These are phyloP conservation scores for Beauveria varroae DNA, from an alignment of 2,329 filamentous ascomycete species.

Conservation along the genomic window DNA sequence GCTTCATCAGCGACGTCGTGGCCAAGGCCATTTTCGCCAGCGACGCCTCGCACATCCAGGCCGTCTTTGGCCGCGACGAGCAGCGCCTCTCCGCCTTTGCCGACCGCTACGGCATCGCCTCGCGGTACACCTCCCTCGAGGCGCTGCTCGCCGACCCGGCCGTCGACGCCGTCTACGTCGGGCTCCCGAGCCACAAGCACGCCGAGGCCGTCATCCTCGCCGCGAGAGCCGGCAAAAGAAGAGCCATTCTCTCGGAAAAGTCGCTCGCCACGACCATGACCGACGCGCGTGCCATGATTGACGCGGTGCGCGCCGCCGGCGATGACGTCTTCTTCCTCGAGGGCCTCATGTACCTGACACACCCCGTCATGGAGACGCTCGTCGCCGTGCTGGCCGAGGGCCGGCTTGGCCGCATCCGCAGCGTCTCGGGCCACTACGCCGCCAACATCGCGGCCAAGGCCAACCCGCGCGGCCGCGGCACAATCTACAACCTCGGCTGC, in stretches of 20 bases:
- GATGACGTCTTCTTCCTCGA: slow-evolving; percentile 20
- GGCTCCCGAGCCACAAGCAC: slow-evolving; percentile 21
- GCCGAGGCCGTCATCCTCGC: slow-evolving; percentile 19
- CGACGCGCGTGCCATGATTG: slow-evolving; percentile 18
- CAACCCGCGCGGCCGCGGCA: slow-evolving; percentile 22
- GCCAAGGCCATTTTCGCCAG: slow-evolving; percentile 18
- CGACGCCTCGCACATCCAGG: slow-evolving; percentile 17
- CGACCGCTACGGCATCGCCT: slow-evolving; percentile 18
- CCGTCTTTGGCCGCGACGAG: slow-evolving; percentile 21
- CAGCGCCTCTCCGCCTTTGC: slow-evolving; percentile 19
- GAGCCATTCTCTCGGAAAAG: slow-evolving; percentile 22
- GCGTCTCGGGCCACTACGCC: slow-evolving; percentile 20
- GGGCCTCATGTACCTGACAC: slow-evolving; percentile 22
- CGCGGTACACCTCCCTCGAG: slow-evolving; percentile 16
- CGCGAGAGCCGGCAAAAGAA: slow-evolving; percentile 16
- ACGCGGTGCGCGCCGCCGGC: slow-evolving; percentile 12
- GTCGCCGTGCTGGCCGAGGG: slow-evolving; percentile 18
- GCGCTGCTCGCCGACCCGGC: slow-evolving; percentile 17
- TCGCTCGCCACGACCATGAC: slow-evolving; percentile 20
- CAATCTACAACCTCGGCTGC: slow-evolving; percentile 23
- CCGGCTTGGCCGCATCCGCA: slow-evolving; percentile 16
- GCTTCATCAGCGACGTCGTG: slow-evolving; percentile 22
- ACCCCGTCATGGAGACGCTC: slow-evolving; percentile 19
- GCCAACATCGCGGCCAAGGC: slow-evolving; percentile 21
- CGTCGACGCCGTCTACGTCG: slow-evolving; percentile 22